These are phyloP conservation scores for Musa itinerans DNA, from an alignment of 176 grass and related monocot genomes.

Conservation along the genomic window DNA sequence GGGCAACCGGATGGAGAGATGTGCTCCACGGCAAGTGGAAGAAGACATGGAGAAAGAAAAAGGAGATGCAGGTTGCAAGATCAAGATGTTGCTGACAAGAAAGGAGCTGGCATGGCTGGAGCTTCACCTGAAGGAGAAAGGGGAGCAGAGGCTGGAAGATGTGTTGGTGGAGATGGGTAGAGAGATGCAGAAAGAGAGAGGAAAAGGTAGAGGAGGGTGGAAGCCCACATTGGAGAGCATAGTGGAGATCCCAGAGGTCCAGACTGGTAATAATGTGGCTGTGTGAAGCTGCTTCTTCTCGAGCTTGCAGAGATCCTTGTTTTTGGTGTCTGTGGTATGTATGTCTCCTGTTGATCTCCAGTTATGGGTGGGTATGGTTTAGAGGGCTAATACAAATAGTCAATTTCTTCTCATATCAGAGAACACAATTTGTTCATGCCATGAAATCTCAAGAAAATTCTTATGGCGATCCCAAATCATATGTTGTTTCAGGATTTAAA, in stretches of 20 bases:
- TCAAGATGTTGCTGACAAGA: constrained; percentile 21
- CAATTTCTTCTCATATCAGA: no score
- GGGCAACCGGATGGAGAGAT: constrained; percentile 4
- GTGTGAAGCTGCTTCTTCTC: no score
- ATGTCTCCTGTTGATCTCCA: no score
- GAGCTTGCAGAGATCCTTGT: no score
- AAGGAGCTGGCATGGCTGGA: constrained; percentile 22
- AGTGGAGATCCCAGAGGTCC: constrained; percentile 10
- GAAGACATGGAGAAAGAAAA: neutral
- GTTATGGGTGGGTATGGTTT: no score
- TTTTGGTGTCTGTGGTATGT: no score
- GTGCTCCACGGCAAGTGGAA: neutral
- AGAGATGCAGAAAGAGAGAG: constrained; percentile 8
- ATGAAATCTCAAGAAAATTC: no score
- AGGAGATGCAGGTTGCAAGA: neutral
- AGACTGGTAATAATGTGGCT: no score
- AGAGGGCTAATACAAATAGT: no score
- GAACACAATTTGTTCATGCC: no score
- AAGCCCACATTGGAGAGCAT: constrained; percentile 25
- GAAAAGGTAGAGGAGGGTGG: constrained; percentile 1
- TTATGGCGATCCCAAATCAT: no score
- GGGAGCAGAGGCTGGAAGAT: constrained; percentile 20
- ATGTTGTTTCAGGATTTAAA: no score
- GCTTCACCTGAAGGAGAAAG: constrained; percentile 20
- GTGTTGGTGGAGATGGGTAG: constrained; percentile 25